These are phyloP conservation scores for Cetradonia linearis DNA, from an alignment of 495 filamentous ascomycete genomes.

Conservation along the genomic window DNA sequence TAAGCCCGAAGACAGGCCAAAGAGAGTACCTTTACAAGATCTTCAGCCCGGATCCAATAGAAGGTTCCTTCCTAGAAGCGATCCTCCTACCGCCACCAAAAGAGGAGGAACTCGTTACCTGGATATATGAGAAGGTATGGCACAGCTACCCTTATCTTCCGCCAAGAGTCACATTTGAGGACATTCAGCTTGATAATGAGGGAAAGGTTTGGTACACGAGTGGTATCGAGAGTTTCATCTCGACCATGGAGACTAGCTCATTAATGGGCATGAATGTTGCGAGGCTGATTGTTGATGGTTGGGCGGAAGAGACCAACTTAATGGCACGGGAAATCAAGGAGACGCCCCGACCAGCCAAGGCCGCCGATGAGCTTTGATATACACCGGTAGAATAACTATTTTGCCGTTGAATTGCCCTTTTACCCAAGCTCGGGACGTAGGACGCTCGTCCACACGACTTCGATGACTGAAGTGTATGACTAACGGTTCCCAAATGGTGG, in stretches of 20 bases:
- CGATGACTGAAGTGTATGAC: not conserved
- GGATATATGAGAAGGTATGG: constrained; percentile 71
- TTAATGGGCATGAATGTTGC: constrained; percentile 96
- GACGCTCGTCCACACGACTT: not conserved
- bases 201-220: constrained; percentile 74
- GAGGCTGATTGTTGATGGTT: constrained; percentile 58
- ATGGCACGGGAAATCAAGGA: not conserved
- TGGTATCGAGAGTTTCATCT: constrained; percentile 90
- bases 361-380: not conserved
- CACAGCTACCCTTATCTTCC: constrained; percentile 73
- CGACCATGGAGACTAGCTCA: constrained; percentile 94
- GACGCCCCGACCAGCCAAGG: not conserved
- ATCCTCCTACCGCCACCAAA: constrained; percentile 25
- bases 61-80: constrained; percentile 48
- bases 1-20: constrained; percentile 42
- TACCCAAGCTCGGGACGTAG: not conserved
- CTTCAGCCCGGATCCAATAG: constrained; percentile 67
- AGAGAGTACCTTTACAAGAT: constrained; percentile 89
- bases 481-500: too few species aligned
- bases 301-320: constrained; percentile 25
- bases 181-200: constrained; percentile 47
- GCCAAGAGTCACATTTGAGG: constrained; percentile 81
- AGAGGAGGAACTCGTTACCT: constrained; percentile 49
- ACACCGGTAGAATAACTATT: not conserved
- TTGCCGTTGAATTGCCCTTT: not conserved